phyloP scores from a whole-genome alignment of 306 rosid genomes.

The Prunus kanzakura region DNA sequence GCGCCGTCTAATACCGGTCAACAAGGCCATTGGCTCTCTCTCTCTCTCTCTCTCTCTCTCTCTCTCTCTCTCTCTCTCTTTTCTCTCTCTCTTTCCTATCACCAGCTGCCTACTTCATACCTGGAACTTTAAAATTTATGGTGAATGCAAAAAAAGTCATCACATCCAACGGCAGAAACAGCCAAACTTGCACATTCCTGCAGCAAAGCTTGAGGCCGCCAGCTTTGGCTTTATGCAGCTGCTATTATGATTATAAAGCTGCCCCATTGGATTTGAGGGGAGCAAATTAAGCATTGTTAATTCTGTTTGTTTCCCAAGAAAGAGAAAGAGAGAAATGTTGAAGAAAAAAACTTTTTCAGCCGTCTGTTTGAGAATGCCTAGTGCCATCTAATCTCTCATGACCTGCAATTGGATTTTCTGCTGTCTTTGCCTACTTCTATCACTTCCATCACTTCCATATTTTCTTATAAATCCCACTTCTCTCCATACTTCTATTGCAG shows the following conservation, averaged over 20 bases:
- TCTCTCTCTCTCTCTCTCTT: not conserved
- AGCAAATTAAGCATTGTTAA: not conserved
- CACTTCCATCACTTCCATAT: constrained; percentile 14
- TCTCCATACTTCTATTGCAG: constrained; percentile 3
- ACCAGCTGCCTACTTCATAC: not conserved
- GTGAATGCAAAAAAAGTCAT: not conserved
- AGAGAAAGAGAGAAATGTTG: not conserved
- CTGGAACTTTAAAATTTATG: not conserved
- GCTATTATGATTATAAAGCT: not conserved
- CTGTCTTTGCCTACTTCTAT: constrained; percentile 17
- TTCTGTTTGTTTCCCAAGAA: not conserved
- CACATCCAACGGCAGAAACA: constrained; percentile 19
- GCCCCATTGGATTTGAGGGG: no score
- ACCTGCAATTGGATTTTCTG: constrained; percentile 16
- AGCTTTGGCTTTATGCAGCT: not conserved
- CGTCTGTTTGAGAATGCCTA: constrained; percentile 11
- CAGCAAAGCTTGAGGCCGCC: not conserved
- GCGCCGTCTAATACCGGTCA: constrained; percentile 15
- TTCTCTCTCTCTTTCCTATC: not conserved
- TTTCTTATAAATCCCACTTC: constrained; percentile 10
- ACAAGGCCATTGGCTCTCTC: not conserved
- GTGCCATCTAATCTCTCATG: constrained; percentile 21
- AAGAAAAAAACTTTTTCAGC: constrained; percentile 22
- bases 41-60: no score
- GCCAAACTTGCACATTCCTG: constrained; percentile 17